Base-by-base conservation (phyloP, 1,284 basidiomycete genomes). In the Marasmius sp. region DNA sequence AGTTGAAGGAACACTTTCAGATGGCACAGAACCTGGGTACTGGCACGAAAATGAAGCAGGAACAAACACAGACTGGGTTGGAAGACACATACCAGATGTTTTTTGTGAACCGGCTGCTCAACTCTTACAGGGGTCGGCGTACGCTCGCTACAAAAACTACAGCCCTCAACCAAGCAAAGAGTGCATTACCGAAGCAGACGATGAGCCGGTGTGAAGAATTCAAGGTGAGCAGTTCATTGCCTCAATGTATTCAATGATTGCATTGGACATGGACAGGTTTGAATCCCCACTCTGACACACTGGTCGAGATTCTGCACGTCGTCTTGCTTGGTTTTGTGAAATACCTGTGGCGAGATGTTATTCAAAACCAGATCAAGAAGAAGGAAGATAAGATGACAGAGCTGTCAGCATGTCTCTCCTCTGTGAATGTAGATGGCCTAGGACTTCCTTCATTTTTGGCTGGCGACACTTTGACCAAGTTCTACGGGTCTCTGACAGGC, bases 271-370 rank as follows among this genome's bases (percentile, higher is more conserved):
- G n/a, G n/a, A 27, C 27, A 74, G 73, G 68, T 6, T 62, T 76
- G 2, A 71, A 79, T 66, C 73, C 75, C 0, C 75, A 78, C 59
- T 60, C 54, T 20, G 77, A 78, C 58, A 77, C 73, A 0, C 76
- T 74, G 0, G 70, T 77, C 3, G 72, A 79, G 50, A 72, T 77
- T 11, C 63, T 79, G 0, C 77, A 79, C 64, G 70, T 74, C 3
- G 66, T 78, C n/a, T 64, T 79, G 0, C 70, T 79, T 1, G 75
- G 77, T 0, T 74, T 77, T 64, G 67, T 77, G 50, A 77, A 78
- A 49, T 79, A 78, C 56, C 65, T 78, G 8, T 78, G 77, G 77
- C 66, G 70, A 0, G 75, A 78, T 65, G 61, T 69, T 0, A 63
- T 77, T 9, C 53, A 70, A 16, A 65, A 68, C 34, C 68, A 71